Evolutionary conservation across 257 asterid species (phyloP), one percentile per base, ranked within the genome.

Genomic region (Rehmannia glutinosa): DNA sequence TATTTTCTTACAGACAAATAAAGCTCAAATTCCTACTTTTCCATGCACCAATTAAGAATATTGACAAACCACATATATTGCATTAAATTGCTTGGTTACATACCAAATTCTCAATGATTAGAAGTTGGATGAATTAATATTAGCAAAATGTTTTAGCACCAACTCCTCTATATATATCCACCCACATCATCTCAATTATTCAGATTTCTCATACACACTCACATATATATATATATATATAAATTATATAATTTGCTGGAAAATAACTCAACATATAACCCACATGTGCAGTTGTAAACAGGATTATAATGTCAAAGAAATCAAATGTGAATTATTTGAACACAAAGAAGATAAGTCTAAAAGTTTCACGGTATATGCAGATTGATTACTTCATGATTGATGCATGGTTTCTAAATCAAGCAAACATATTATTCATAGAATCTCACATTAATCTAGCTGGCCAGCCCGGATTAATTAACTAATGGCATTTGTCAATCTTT

Each of bases 401-500:
- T 50, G 35, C 59, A 65, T 32, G 62, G 13, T 49, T 25, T 64
- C 10, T 13, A 8, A 47, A 46, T 46, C 32, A 45, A n/a, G 4
- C 33, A 47, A 30, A 30, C n/a, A n/a, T n/a, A n/a, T n/a, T n/a
- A 32, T 28, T 3, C 12, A 17, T 33, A 30, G 13, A 46, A 16
- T 32, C 33, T 42, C 68, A 39, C 50, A 59, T 15, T 7, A 11
- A 62, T 16, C 43, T 19, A 17, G 12, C 49, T 21, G 5, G 16
- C 52, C 17, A 52, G 1, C 10, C 64, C 49, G 9, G 20, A 45
- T 36, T 8, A 5, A 60, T 54, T 9, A 32, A 25, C 27, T 47
- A 24, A 64, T 30, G 25, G 53, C 32, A 3, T 51, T n/a, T 13
- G n/a, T 21, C 69, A 75, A 17, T 57, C 64, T 51, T 38, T 70